Evolutionary conservation across 2,329 filamentous ascomycete species (phyloP).

Genomic region (Aspergillus alliaceus): DNA sequence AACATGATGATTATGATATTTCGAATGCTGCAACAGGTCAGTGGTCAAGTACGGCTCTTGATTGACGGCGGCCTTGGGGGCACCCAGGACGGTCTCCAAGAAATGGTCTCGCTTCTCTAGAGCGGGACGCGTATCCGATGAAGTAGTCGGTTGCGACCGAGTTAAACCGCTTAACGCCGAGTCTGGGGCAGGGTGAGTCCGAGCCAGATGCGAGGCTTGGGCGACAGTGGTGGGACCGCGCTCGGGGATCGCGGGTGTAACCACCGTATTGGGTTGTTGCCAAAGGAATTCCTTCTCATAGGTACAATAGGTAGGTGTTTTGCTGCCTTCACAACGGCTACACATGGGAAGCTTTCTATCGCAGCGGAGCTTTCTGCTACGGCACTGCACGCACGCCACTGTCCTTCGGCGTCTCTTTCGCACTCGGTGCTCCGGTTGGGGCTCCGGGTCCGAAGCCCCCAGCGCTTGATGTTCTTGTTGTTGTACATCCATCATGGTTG

Average conservation of each 20-base stretch:
- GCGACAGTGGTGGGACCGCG: constrained; percentile 20
- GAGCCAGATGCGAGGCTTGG: constrained; percentile 22
- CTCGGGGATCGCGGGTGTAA: constrained; percentile 26
- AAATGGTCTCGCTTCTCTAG: constrained; percentile 32
- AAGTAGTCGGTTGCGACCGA: constrained; percentile 22
- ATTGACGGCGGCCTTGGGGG: constrained; percentile 33
- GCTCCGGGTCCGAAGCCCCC: constrained; percentile 5
- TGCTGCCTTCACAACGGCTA: constrained; percentile 39
- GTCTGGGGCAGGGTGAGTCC: constrained; percentile 28
- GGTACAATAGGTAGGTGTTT: constrained; percentile 35
- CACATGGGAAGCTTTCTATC: constrained; percentile 44
- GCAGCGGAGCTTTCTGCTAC: constrained; percentile 44
- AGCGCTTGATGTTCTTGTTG: constrained; percentile 1
- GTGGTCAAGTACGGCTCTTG: constrained; percentile 31
- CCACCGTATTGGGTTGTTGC: constrained; percentile 39
- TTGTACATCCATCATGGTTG: constrained; percentile 15
- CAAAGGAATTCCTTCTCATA: constrained; percentile 43
- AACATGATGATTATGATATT: no score
- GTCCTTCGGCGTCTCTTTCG: constrained; percentile 42
- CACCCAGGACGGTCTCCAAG: constrained; percentile 36
- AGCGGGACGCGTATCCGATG: constrained; percentile 9
- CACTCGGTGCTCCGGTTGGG: constrained; percentile 24
- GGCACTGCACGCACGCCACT: constrained; percentile 44
- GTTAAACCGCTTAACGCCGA: constrained; percentile 29
- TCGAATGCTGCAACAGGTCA: constrained; percentile 29